Conservation (phyloP, 2,329 filamentous ascomycete genomes). For the Hypocreales sp. region DNA sequence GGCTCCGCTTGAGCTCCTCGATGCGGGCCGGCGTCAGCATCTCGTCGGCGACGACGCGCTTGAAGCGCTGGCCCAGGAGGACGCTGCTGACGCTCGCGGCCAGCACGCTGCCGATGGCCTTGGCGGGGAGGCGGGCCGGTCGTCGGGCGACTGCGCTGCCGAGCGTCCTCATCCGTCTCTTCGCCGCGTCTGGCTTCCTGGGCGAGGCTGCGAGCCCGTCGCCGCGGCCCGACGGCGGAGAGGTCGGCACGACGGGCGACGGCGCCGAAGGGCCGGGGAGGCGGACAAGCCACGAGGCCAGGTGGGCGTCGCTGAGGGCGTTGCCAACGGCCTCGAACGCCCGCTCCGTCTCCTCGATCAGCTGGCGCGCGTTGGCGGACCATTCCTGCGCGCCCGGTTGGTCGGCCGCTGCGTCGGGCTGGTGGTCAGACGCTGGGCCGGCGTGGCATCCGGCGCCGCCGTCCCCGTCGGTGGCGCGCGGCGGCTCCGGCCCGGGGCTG, state of each 20-base stretch:
- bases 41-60: conserved; percentile 40
- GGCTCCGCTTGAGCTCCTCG: conserved; percentile 25
- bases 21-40: conserved; percentile 39
- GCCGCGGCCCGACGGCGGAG: no score
- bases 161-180: neutral
- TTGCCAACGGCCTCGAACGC: conserved; percentile 30
- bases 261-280: conserved; percentile 5
- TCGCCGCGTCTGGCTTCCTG: neutral
- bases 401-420: neutral
- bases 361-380: conserved; percentile 24
- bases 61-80: conserved; percentile 38
- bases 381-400: conserved; percentile 7
- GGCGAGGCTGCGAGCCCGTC: neutral
- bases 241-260: conserved; percentile 3
- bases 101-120: conserved; percentile 31
- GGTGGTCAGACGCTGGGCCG: no score
- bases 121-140: conserved; percentile 3
- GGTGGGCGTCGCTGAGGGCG: conserved; percentile 22
- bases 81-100: conserved; percentile 42
- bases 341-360: conserved; percentile 33
- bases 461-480: no score
- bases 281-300: conserved; percentile 10
- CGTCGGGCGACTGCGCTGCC: neutral
- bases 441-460: no score
- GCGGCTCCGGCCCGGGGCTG: no score